A percentile compares a stretch with the other conserved stretches of the same genome.
phyloP scores from a whole-genome alignment of 129 eudicot species.

The Daucus carota region DNA sequence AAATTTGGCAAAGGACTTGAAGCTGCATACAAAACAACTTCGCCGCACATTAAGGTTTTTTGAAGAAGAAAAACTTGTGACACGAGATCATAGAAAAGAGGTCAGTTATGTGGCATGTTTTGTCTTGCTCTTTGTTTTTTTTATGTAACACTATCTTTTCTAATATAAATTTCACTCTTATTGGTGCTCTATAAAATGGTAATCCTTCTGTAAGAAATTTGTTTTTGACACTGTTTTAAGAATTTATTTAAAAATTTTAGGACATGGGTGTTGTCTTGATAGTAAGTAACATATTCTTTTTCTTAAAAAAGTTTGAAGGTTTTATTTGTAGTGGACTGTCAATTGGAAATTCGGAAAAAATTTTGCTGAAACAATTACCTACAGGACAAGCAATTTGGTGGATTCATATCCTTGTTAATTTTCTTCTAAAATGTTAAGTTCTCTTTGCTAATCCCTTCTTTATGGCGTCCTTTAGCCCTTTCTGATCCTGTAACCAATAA shows the following conservation, averaged over 20 bases:
- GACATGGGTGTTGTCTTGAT: neutral
- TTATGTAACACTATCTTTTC: neutral
- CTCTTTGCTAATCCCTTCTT: neutral
- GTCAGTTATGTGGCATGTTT: slow-evolving; percentile 22
- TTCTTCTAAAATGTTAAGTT: neutral
- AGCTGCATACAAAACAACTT: slow-evolving; percentile 84
- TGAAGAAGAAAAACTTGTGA: slow-evolving; percentile 88
- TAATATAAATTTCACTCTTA: neutral
- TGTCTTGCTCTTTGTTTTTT: neutral
- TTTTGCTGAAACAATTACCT: neutral
- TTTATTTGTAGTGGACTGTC: neutral
- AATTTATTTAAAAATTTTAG: neutral
- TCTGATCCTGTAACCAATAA: neutral
- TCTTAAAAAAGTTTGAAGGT: neutral
- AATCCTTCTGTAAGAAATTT: neutral
- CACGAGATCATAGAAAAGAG: slow-evolving; percentile 94
- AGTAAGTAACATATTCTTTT: neutral
- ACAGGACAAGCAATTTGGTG: neutral
- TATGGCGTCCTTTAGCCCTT: neutral
- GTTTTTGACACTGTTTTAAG: neutral
- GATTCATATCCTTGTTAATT: neutral
- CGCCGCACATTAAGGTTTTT: slow-evolving; percentile 85
- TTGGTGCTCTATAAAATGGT: neutral
- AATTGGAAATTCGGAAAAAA: neutral
- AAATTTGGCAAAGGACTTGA: slow-evolving; percentile 94